Base-by-base conservation (phyloP, 192 early-diverging fungal genomes). In the Glomus cerebriforme region DNA sequence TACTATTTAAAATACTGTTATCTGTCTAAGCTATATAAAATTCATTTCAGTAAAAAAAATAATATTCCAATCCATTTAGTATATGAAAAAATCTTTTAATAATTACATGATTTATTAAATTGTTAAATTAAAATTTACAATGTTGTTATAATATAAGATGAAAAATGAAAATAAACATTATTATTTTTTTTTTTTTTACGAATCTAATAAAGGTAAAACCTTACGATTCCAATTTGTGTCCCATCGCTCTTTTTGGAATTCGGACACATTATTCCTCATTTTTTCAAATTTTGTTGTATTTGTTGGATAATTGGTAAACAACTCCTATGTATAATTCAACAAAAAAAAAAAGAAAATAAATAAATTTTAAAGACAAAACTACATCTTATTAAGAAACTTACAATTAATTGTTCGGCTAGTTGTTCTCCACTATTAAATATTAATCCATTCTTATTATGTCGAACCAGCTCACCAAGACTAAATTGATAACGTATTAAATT, bases 221-320 rank as follows among this genome's bases (percentile, higher is more conserved):
- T 47, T 35, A 1, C 26, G 35, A 45, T 77, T 32, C 75, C 75
- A 77, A 24, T 65, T 63, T 47, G 60, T 37, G 26, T 77, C 75
- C 39, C 62, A 77, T 66, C 64, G 32, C 47, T 77, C 75, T 49
- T 77, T 65, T 77, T 66, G 60, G 49, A 77, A 77, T n/a, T 66
- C 45, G 24, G 32, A 22, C 31, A 77, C n/a, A 22, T 77, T 19
- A 13, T 77, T 32, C 15, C 75, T 31, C 75, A 77, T 77, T 19
- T 17, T 32, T 66, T 77, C 63, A 45, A 77, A 17, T 77, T 66
- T 49, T 19, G 26, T 10, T n/a, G 63, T 3, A 65, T 77, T 77
- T 12, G 45, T 15, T 19, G 75, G 75, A 77, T 77, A 67, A 65
- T 77, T 45, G 9, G n/a, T 65, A 77, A 77, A 77, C 65, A 77